Conservation (phyloP, 2,329 filamentous ascomycete species). For the Talaromyces sp. region DNA sequence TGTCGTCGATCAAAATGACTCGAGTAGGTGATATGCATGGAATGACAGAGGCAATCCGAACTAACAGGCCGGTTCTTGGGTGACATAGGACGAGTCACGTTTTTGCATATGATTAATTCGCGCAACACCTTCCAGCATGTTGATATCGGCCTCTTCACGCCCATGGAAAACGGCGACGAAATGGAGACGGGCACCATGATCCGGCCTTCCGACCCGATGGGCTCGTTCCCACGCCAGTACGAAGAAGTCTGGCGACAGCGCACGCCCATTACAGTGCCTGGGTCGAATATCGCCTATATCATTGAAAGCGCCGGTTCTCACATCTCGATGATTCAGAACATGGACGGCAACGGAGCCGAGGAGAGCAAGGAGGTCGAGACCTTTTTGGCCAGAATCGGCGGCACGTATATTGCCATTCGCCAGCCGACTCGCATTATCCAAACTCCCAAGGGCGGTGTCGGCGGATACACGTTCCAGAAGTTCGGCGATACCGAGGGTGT, state of each 20-base stretch:
- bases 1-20: slow-evolving; percentile 22
- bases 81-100: slow-evolving; percentile 7
- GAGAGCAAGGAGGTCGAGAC: slow-evolving; percentile 11
- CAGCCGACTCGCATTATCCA: slow-evolving; percentile 10
- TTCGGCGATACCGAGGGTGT: slow-evolving; percentile 10
- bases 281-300: slow-evolving; percentile 10
- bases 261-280: slow-evolving; percentile 1
- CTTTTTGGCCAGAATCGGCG: slow-evolving; percentile 9
- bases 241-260: slow-evolving; percentile 10
- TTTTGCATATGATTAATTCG: slow-evolving; percentile 10
- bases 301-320: slow-evolving; percentile 9
- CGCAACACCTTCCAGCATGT: slow-evolving; percentile 11
- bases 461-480: slow-evolving; percentile 5
- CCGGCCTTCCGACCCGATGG: slow-evolving; percentile 5
- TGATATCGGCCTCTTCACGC: slow-evolving; percentile 6
- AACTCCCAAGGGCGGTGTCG: background rate
- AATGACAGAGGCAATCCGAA: background rate
- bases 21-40: slow-evolving; percentile 1
- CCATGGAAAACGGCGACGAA: slow-evolving; percentile 8
- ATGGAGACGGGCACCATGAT: slow-evolving; percentile 7
- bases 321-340: slow-evolving; percentile 6
- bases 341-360: slow-evolving; percentile 7
- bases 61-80: background rate
- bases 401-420: slow-evolving; percentile 9
- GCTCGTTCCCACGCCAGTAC: slow-evolving; percentile 7